These are phyloP conservation scores for Spergularia azorica DNA, from an alignment of 179 eudicot genomes.

Conservation along the genomic window DNA sequence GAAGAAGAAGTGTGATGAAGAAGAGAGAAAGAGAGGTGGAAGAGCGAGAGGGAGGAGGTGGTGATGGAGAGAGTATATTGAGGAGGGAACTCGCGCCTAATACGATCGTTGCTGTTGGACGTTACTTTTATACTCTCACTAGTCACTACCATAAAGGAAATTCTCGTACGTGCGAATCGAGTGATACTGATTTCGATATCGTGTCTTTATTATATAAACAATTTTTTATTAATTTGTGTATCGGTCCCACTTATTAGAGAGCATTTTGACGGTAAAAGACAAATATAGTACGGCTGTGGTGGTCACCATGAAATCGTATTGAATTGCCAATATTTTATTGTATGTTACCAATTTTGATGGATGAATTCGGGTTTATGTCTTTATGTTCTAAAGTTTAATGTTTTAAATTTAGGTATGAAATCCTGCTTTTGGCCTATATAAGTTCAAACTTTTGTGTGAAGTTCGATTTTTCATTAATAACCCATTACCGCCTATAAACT, in stretches of 20 bases:
- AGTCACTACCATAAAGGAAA: not conserved
- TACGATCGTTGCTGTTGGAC: slow-evolving; percentile 10
- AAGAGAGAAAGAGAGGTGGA: not conserved
- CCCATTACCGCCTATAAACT: too few relatives aligned
- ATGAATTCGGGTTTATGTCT: too few relatives aligned
- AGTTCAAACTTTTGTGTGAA: not conserved
- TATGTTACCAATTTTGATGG: too few relatives aligned
- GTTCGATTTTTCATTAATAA: too few relatives aligned
- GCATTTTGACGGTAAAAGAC: too few relatives aligned
- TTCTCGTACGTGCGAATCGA: not conserved
- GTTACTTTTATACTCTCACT: not conserved
- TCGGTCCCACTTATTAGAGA: too few relatives aligned
- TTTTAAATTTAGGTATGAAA: not conserved
- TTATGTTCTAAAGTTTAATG: not conserved
- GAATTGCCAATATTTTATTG: too few relatives aligned
- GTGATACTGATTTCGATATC: too few relatives aligned
- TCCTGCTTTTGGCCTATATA: not conserved
- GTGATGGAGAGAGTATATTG: not conserved
- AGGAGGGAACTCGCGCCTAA: slow-evolving; percentile 20
- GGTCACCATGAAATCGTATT: too few relatives aligned
- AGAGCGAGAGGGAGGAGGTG: not conserved
- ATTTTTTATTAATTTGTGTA: too few relatives aligned
- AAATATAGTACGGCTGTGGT: too few relatives aligned
- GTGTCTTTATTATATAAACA: too few relatives aligned
- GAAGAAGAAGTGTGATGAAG: not conserved